These are phyloP conservation scores for Pouteria glomerata DNA, from an alignment of 148 eudicot genomes.

Conservation along the genomic window DNA sequence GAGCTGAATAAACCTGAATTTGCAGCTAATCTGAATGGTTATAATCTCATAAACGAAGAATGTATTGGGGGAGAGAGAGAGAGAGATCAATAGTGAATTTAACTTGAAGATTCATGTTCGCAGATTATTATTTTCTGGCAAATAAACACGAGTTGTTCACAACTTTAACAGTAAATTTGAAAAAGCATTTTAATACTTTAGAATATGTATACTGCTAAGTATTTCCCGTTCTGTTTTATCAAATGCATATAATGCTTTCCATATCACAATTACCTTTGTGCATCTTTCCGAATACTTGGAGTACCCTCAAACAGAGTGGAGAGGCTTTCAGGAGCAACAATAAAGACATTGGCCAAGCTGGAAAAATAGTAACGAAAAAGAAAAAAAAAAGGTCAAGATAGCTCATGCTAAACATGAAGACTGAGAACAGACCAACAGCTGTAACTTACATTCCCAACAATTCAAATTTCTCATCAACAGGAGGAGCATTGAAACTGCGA, in stretches of 20 bases:
- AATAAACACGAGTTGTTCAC: no score
- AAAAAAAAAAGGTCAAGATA: no score
- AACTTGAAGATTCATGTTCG: no score
- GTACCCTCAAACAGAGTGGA: slow-evolving; percentile 85
- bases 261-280: slow-evolving; percentile 64
- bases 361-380: slow-evolving; percentile 14
- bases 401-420: not conserved
- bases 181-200: no score
- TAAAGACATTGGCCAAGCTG: slow-evolving; percentile 98
- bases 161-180: not conserved
- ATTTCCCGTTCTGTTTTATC: not conserved
- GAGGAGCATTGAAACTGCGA: slow-evolving; percentile 89
- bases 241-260: not conserved
- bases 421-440: not conserved
- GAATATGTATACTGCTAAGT: no score
- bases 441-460: slow-evolving; percentile 84
- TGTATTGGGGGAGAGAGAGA: not conserved
- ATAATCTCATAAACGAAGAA: not conserved
- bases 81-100: not conserved
- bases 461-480: slow-evolving; percentile 96
- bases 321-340: slow-evolving; percentile 98
- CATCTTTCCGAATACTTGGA: slow-evolving; percentile 93
- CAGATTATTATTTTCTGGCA: no score
- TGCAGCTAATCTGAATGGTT: not conserved
- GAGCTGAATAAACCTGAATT: slow-evolving; percentile 83